These are phyloP conservation scores for Forsythia viridissima DNA, from an alignment of 257 asterid genomes.

Conservation along the genomic window DNA sequence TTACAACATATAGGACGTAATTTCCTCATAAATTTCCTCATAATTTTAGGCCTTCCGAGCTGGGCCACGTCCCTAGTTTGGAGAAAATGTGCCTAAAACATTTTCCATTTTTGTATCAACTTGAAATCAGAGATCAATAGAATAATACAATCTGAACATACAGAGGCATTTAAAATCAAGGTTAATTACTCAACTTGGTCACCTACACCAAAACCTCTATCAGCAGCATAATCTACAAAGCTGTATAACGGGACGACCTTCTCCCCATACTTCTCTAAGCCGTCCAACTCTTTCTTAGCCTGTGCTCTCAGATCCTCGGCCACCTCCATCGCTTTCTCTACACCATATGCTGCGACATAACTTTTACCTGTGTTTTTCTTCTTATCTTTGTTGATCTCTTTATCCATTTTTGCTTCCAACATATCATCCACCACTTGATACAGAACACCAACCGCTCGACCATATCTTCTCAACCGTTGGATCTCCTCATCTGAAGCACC, in stretches of 20 bases:
- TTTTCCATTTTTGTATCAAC: not conserved
- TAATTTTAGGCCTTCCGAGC: too few species aligned
- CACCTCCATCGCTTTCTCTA: constrained; percentile 79
- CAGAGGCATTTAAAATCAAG: not conserved
- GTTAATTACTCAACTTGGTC: not conserved
- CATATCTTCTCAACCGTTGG: constrained; percentile 52
- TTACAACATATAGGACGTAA: too few species aligned
- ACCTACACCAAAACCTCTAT: constrained; percentile 59
- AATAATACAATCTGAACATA: not conserved
- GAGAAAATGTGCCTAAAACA: not conserved
- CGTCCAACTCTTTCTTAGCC: constrained; percentile 74
- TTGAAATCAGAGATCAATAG: not conserved
- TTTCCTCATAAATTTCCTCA: too few species aligned
- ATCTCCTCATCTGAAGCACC: constrained; percentile 96
- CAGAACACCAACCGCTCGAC: constrained; percentile 59
- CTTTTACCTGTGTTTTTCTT: constrained; percentile 55
- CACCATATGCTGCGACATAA: constrained; percentile 78
- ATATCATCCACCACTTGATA: constrained; percentile 71
- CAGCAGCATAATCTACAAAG: constrained; percentile 91
- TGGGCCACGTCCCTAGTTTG: not conserved
- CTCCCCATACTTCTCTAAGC: constrained; percentile 75
- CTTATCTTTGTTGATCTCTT: constrained; percentile 19
- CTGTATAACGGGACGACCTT: constrained; percentile 70
- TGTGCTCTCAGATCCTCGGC: constrained; percentile 78
- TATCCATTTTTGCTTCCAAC: constrained; percentile 44